phyloP scores from a whole-genome alignment of 805 yeast genomes.

The Brettanomyces bruxellensis region DNA sequence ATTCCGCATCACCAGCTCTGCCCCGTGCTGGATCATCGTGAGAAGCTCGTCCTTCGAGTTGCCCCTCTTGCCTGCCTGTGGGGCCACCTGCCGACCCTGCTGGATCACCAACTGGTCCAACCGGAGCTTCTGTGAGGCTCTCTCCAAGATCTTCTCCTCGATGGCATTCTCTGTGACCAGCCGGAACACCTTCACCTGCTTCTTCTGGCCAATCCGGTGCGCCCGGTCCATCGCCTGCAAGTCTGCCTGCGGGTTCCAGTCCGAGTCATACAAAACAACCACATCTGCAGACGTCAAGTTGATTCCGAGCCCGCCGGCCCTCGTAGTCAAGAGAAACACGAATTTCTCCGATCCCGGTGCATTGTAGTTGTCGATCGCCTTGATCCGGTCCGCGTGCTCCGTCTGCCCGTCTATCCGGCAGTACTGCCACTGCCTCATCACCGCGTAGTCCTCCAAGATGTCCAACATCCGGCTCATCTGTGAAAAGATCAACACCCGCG shows the following conservation, averaged over 20 bases:
- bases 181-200: slow-evolving; percentile 73
- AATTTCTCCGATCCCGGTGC: slow-evolving; percentile 66
- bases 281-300: slow-evolving; percentile 75
- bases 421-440: slow-evolving; percentile 57
- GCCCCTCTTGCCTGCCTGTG: slow-evolving; percentile 23
- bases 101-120: slow-evolving; percentile 78
- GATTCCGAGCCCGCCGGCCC: slow-evolving; percentile 40
- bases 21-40: slow-evolving; percentile 80
- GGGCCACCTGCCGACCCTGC: slow-evolving; percentile 38
- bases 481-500: slow-evolving; percentile 69
- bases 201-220: slow-evolving; percentile 80
- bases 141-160: slow-evolving; percentile 72
- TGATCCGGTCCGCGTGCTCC: slow-evolving; percentile 66
- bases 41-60: slow-evolving; percentile 63
- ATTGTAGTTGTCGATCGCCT: slow-evolving; percentile 71
- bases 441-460: slow-evolving; percentile 71
- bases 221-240: slow-evolving; percentile 88
- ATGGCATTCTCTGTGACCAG: slow-evolving; percentile 75
- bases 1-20: slow-evolving; percentile 17
- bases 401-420: slow-evolving; percentile 82
- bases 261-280: slow-evolving; percentile 69
- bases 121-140: slow-evolving; percentile 74
- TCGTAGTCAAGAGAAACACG: slow-evolving; percentile 66
- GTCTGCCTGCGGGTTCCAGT: slow-evolving; percentile 89
- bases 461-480: slow-evolving; percentile 81